Base-by-base conservation (phyloP, 2,329 filamentous ascomycete species). In the Colletotrichum sp. region DNA sequence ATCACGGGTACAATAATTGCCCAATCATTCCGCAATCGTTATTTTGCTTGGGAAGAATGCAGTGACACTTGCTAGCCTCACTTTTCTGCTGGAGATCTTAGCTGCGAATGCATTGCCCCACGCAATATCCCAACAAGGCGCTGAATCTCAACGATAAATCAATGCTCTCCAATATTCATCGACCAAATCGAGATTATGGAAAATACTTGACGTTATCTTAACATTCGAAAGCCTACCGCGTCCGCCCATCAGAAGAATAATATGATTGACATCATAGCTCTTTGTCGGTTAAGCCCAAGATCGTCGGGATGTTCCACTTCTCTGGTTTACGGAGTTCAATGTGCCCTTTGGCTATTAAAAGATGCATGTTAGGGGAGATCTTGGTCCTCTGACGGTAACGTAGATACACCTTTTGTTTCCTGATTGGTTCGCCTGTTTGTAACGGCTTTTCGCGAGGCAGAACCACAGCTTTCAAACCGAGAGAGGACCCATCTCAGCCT, bases 211-310 rank as follows among this genome's bases (percentile, higher is more conserved):
- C 4, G 16, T 9, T 39, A 39, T 3, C 8, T 44, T 6, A 10
- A n/a, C 18, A 44, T 2, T n/a, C 3, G 2, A 44, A 44, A 3
- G 39, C 18, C 5, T 4, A 0, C 5, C 18, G 1, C 3, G 4
- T 7, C 0, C 39, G 2, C 39, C 39, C 2, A n/a, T n/a, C 18
- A n/a, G 0, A 12, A 7, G 39, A 12, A 7, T 49, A 21, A 0
- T 2, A n/a, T 12, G 39, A 49, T 49, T 2, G 0, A 49, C 3
- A 12, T 1, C 39, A 49, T 6, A n/a, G 39, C 18, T 49, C 39
- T 4, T 49, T 49, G 3, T n/a, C 18, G 2, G 5, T 49, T 12
- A 2, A n/a, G 2, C 5, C 9, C 0, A 49, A 49, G 39, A 49
- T 49, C 18, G 3, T n/a, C 2, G 18, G 9, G 36, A 44, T 2